These are phyloP conservation scores for Colletotrichum sp. DNA, from an alignment of 2,329 filamentous ascomycete species.

Conservation along the genomic window DNA sequence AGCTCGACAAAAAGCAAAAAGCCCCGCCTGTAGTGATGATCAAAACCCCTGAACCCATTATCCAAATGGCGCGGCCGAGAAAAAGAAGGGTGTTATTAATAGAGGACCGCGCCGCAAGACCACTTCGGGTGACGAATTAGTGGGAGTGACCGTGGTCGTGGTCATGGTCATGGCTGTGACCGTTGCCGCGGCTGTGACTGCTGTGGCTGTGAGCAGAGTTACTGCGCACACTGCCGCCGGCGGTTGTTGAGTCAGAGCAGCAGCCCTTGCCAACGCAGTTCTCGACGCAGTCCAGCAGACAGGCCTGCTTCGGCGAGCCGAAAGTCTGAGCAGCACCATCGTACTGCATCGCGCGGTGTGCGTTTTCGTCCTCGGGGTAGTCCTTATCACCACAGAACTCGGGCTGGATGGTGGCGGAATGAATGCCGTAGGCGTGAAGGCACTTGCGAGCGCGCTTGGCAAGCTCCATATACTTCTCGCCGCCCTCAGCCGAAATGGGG, in stretches of 20 bases:
- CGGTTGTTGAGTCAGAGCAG: slow-evolving; percentile 38
- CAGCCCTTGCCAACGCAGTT: slow-evolving; percentile 52
- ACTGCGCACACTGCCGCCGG: slow-evolving; percentile 35
- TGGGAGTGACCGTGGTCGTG: slow-evolving; percentile 9
- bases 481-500: slow-evolving; percentile 81
- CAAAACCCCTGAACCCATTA: background rate
- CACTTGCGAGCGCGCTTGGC: slow-evolving; percentile 84
- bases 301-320: slow-evolving; percentile 32
- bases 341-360: slow-evolving; percentile 33
- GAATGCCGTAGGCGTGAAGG: slow-evolving; percentile 93
- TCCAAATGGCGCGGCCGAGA: background rate
- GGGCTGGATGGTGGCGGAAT: slow-evolving; percentile 96
- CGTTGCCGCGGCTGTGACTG: slow-evolving; percentile 28
- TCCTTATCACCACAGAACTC: slow-evolving; percentile 72
- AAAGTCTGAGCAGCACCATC: slow-evolving; percentile 37
- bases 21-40: background rate
- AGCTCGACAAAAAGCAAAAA: background rate
- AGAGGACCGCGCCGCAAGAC: background rate
- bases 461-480: slow-evolving; percentile 86
- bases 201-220: slow-evolving; percentile 31
- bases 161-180: background rate
- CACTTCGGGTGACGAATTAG: background rate
- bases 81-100: background rate
- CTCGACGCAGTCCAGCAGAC: slow-evolving; percentile 59
- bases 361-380: slow-evolving; percentile 44